Base-by-base conservation (phyloP, 2,329 filamentous ascomycete species). In the Coleophoma eucalyptorum region DNA sequence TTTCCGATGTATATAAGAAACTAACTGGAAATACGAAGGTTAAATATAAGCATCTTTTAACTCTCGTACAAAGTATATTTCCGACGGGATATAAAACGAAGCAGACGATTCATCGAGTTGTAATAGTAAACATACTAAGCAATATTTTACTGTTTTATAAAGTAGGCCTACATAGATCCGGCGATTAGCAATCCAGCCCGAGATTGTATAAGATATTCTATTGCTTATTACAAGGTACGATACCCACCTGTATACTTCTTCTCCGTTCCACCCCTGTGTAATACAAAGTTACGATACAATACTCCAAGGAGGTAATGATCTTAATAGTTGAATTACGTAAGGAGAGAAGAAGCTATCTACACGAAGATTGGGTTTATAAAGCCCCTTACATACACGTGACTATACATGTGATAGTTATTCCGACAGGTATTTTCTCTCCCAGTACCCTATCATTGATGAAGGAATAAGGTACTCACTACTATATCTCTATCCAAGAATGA, bases 21-120 rank as follows among this genome's bases (percentile, higher is more conserved):
- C 31, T 7, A 65, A 64, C 38, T 65, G 64, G n/a, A 50, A 31
- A 54, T 67, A 68, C 5, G 57, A 63, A 3, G 58, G 50, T 41
- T 61, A 48, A 4, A 60, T 66, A 46, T 62, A 68, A 15, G 63
- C 65, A 43, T 65, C 59, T 16, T 67, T 53, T 15, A 67, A 42
- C 44, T 68, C 64, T 46, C 66, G 62, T 12, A 63, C 55, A 5
- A 50, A 51, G 49, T 60, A 63, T 10, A 42, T 33, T 7, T 52
- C 35, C 26, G 52, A 48, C n/a, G 48, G 45, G 8, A 46, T 38
- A 19, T 33, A 48, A 3, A 52, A 47, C 4, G 48, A 18, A 10
- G 49, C 43, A 45, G 64, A 50, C 18, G 55, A 42, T 5, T 58
- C 51, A 8, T 46, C 46, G 12, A 63, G 13, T 38, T 59, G 56